Conservation (phyloP, 352 stramenopile genomes). For the Pythium coloratum region DNA sequence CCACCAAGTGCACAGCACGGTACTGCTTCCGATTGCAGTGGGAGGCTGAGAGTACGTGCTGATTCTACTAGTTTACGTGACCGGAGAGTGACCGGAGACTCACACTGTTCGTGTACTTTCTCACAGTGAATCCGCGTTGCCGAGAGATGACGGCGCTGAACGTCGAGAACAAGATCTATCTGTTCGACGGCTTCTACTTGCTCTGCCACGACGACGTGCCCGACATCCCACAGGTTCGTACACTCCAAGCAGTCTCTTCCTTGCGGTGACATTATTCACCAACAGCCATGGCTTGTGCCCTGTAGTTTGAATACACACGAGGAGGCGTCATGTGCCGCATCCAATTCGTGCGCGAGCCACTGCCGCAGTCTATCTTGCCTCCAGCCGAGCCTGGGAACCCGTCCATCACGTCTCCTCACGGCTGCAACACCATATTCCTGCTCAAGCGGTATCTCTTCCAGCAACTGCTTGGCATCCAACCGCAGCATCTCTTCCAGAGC, state of each 20-base stretch:
- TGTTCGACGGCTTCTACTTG: conserved; percentile 88
- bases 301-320: conserved; percentile 82
- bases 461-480: conserved; percentile 72
- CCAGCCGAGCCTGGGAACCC: neutral
- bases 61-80: no score
- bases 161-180: conserved; percentile 57
- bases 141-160: conserved; percentile 68
- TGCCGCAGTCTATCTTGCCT: conserved; percentile 50
- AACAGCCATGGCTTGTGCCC: conserved; percentile 1
- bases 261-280: no score
- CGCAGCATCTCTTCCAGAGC: conserved; percentile 65
- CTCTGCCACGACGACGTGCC: conserved; percentile 62
- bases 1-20: conserved; percentile 54
- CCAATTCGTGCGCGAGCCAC: conserved; percentile 59
- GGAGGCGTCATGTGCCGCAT: conserved; percentile 79
- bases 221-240: conserved; percentile 55
- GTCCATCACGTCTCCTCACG: conserved; percentile 23
- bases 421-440: conserved; percentile 60
- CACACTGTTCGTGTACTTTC: neutral
- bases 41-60: conserved; percentile 68
- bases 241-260: neutral
- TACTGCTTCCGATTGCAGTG: conserved; percentile 79
- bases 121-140: conserved; percentile 75
- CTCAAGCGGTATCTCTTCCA: conserved; percentile 80
- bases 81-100: neutral